Conservation (phyloP, 208 protist species). For the Phytomonas sp. region DNA sequence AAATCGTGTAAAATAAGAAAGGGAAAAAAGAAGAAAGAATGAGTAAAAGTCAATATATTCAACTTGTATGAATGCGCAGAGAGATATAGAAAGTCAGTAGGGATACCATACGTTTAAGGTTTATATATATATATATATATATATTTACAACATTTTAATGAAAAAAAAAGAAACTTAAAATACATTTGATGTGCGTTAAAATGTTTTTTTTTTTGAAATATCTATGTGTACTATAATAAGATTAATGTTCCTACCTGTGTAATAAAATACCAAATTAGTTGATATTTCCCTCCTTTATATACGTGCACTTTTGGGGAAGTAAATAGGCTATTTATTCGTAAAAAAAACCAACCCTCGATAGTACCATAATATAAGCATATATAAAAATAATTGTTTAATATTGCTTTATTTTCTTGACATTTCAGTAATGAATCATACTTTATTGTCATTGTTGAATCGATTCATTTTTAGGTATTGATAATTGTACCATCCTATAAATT, state of each 20-base stretch:
- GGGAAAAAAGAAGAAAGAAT: conserved; percentile 2
- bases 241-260: background rate
- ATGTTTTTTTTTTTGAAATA: background rate
- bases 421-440: background rate
- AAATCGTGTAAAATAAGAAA: background rate
- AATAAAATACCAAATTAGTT: background rate
- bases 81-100: background rate
- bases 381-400: background rate
- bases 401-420: background rate
- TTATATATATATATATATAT: background rate
- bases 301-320: background rate
- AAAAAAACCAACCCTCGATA: background rate
- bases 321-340: background rate
- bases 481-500: conserved; percentile 6
- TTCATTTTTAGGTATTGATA: background rate
- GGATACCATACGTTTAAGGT: background rate
- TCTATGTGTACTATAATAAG: background rate
- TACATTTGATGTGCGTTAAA: background rate
- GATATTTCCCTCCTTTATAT: background rate
- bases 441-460: background rate
- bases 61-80: background rate
- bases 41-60: background rate
- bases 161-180: background rate
- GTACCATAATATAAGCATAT: background rate
- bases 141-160: background rate